Evolutionary conservation across 257 asterid species (phyloP), one percentile per base, ranked within the genome.

Genomic region (Ballota nigra): DNA sequence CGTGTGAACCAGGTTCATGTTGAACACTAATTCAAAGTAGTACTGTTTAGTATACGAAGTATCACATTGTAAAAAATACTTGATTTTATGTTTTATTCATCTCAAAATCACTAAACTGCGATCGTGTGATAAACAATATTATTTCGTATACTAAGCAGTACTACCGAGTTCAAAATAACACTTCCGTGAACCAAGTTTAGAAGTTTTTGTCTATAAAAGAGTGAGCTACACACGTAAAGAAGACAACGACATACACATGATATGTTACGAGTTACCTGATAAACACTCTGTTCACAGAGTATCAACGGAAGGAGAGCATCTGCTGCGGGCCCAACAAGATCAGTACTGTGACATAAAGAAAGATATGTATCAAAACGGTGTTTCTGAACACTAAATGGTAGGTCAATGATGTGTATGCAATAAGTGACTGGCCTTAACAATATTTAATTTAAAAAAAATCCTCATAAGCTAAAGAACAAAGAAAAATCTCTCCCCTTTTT

Each of bases 281-380:
- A 94, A 78, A 90, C 82, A 85, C 72, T 73, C 76, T 86, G 97
- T 84, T 94, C 95, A 60, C 98, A 91, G 29, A 91, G 83, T 72
- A 94, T 85, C 83, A 94, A 77, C 4, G 99, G 95, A 68, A 94
- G 90, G 75, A 94, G 97, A 34, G 97, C 95, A 80, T 91, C 99
- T 24, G 97, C 99, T 58, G 96, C 93, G 56, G 96, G 73, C 80
- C 92, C 83, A 71, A 94, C 90, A 43, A 91, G 96, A 84, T 94
- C 99, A 26, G 80, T 64, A 80, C 99, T 94, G 93, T 47, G 81
- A 74, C 75, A 56, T 45, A 75, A 77, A 79, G 45, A 47, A 74
- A 66, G 73, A 70, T 16, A 38, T 64, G 73, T 22, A 55, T 79
- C 69, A 77, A 75, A 18, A 52, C 0, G 1, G 36, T 34, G 66